A percentile compares a stretch with the other conserved stretches of the same genome.
Conservation (phyloP, 495 filamentous ascomycete species). For the Penicillium lividum region DNA sequence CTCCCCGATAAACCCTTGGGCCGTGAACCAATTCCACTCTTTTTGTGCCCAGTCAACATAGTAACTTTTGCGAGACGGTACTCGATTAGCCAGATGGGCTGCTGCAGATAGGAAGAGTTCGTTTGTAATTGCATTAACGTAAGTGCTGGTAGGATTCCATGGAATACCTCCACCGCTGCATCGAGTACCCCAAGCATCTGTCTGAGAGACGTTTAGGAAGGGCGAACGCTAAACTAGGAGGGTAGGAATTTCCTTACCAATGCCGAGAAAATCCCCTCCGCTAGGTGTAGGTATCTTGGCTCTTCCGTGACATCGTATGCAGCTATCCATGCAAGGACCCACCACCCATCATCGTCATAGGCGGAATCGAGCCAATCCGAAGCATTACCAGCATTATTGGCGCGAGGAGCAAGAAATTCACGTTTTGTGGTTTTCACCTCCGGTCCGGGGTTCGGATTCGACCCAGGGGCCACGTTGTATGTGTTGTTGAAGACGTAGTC, state of each 20-base stretch:
- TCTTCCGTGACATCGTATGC: conserved; percentile 63
- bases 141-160: conserved; percentile 63
- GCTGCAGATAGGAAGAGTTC: conserved; percentile 71
- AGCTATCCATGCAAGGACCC: conserved; percentile 67
- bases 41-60: conserved; percentile 58
- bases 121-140: conserved; percentile 74
- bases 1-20: conserved; percentile 63
- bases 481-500: conserved; percentile 47
- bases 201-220: conserved; percentile 23
- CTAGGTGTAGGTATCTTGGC: conserved; percentile 53
- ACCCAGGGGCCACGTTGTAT: conserved; percentile 29
- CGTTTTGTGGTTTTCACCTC: conserved; percentile 16
- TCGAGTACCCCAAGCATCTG: conserved; percentile 48
- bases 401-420: conserved; percentile 3
- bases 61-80: conserved; percentile 44
- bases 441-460: conserved; percentile 28
- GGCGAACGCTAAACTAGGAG: not conserved
- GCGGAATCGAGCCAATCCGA: conserved; percentile 55
- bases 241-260: conserved; percentile 39
- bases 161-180: conserved; percentile 58
- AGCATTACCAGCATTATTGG: conserved; percentile 19
- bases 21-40: conserved; percentile 70
- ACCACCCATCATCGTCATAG: conserved; percentile 76
- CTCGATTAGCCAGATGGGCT: conserved; percentile 71
- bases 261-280: conserved; percentile 60